Evolutionary conservation across 2,329 filamentous ascomycete genomes (phyloP), one percentile per base, ranked within the genome.

Genomic region (Paracorniculantispora psalliotae): DNA sequence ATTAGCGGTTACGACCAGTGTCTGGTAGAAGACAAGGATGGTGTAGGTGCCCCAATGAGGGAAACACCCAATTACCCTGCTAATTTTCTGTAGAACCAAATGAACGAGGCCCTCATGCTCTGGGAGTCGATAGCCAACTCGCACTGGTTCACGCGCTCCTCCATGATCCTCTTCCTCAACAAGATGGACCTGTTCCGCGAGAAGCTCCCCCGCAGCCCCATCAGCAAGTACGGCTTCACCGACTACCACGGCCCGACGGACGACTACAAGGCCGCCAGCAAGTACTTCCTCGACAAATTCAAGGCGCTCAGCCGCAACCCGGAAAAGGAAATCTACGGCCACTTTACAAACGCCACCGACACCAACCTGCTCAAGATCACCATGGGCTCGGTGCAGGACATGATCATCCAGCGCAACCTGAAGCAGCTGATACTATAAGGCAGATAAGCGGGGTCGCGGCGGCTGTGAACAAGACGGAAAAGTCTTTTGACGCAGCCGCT

Each of bases 1-100:
- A 92, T 97, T 67, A 96, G 92, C 64, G 93, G 93, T 61, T 97
- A 97, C 73, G 93, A 97, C 71, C 94, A 97, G 73, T 96, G 92
- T 68, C 78, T 97, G 51, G 91, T 97, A 3, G 93, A 97, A 76
- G 93, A 97, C 72, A 92, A 96, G 74, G 94, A 96, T 72, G 92
- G 92, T 63, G 92, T 96, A 81, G 78, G 91, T 79, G n/a, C 33
- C 21, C 25, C 9, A 30, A 21, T 21, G 2, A 19, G 23, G 6
- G 39, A 3, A 13, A 4, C 21, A 3, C 21, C 15, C 19, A 2
- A 23, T 23, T 6, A 12, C 25, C 9, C 25, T 19, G 59, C 66
- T 68, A 61, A 67, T 56, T 37, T 23, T 26, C 48, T 15, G 8
- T 64, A 92, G 89, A 93, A 93, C 71, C 90, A 92, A 89, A 93